Base-by-base conservation (phyloP, 768 basidiomycete species). In the Suillus decipiens region DNA sequence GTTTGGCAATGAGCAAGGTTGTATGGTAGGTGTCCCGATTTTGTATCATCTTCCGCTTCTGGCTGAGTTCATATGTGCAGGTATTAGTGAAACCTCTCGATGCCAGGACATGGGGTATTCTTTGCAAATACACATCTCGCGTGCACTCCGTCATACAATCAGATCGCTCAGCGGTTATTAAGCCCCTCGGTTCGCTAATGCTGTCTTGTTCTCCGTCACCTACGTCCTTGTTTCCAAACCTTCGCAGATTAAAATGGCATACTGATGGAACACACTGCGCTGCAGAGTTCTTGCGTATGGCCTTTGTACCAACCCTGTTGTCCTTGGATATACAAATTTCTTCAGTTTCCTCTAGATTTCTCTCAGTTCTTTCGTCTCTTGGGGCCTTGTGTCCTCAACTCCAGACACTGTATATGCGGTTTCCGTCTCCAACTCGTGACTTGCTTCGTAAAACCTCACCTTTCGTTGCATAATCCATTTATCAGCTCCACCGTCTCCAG, bases 261-360 rank as follows among this genome's bases (percentile, higher is more conserved):
- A 65, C 72, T 9, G 59, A 62, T 37, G 60, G 65, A 24, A 72
- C 73, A 61, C 37, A 65, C 0, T 43, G 58, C 41, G 70, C 68
- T 68, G 58, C 70, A 1, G 72, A 68, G 22, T 66, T 72, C 42
- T 41, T 72, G 41, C 70, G 65, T n/a, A 63, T 72, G 28, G 34
- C 72, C n/a, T 73, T 72, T 15, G 68, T 72, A 28, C 66, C 71
- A n/a, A 15, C 70, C 3, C 42, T 73, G 17, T 8, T 28, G 24
- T 28, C 1, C 14, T 28, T 50, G 7, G 8, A 28, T 8, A 50
- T 50, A 0, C 14, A 17, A 0, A 50, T 50, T 50, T 50, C 48
- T 50, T 50, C 48, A 50, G 24, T 24, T 14, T 50, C 48, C 15
- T 9, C 48, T 8, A 15, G 28, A 7, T 50, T 50, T 28, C 48